Percentiles rank a stretch among this genome's conserved stretches.
Evolutionary conservation across 768 basidiomycete genomes (phyloP).

Genomic region (Cytidiella melzeri): DNA sequence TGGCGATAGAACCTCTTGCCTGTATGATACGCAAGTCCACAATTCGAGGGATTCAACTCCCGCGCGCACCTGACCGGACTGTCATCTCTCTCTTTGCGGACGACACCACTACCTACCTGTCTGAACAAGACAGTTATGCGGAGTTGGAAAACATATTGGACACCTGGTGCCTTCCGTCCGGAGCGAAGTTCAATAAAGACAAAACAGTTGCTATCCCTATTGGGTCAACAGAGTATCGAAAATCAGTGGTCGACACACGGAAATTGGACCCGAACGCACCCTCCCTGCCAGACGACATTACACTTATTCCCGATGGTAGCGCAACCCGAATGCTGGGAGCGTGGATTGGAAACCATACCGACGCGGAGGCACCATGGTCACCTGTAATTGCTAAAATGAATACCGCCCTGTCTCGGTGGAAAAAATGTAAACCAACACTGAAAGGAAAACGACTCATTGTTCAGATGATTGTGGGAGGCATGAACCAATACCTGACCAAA

Average conservation of each 20-base stretch:
- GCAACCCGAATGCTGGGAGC: constrained; percentile 13
- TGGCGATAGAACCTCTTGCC: constrained; percentile 18
- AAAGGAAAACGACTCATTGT: constrained; percentile 15
- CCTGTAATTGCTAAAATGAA: constrained; percentile 6
- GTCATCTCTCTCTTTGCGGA: constrained; percentile 35
- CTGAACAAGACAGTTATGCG: neutral
- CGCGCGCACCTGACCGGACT: constrained; percentile 16
- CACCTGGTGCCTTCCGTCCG: constrained; percentile 2
- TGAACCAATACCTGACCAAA: constrained; percentile 22
- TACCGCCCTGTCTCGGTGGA: neutral
- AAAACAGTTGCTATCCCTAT: neutral
- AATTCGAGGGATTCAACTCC: constrained; percentile 8
- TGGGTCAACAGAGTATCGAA: neutral
- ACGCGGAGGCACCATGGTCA: constrained; percentile 1
- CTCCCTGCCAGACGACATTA: neutral
- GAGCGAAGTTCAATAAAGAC: constrained; percentile 3
- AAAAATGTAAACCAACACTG: constrained; percentile 6
- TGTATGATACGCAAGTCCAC: constrained; percentile 6
- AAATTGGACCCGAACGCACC: neutral
- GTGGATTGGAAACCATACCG: constrained; percentile 12
- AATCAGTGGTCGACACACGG: neutral
- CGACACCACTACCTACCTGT: constrained; percentile 31
- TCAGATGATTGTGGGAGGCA: constrained; percentile 17
- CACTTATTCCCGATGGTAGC: neutral
- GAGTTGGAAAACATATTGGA: neutral